A percentile compares a stretch with the other conserved stretches of the same genome.
Evolutionary conservation across 2,329 filamentous ascomycete genomes (phyloP).

Genomic region (Apiospora aurea): DNA sequence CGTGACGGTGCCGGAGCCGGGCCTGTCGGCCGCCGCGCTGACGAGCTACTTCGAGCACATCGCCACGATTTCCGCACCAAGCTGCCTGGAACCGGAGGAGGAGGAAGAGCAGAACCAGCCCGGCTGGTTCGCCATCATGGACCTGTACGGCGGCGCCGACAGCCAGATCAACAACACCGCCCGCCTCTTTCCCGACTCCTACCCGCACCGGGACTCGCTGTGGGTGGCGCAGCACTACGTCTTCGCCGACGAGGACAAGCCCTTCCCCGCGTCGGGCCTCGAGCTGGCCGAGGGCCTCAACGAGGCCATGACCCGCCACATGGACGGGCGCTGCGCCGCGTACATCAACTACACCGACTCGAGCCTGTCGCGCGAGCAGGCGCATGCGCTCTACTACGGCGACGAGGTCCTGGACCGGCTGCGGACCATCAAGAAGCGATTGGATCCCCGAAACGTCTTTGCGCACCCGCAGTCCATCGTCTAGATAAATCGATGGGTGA

Average conservation of each 20-base stretch:
- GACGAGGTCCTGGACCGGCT: slow-evolving; percentile 30
- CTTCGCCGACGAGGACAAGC: slow-evolving; percentile 27
- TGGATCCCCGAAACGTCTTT: slow-evolving; percentile 39
- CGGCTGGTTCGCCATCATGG: slow-evolving; percentile 42
- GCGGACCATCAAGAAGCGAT: slow-evolving; percentile 33
- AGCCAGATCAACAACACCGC: slow-evolving; percentile 38
- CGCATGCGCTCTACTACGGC: slow-evolving; percentile 37
- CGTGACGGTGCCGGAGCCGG: slow-evolving; percentile 39
- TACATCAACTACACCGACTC: slow-evolving; percentile 40
- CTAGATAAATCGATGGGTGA: neutral
- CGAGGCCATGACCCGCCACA: slow-evolving; percentile 31
- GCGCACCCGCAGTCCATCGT: slow-evolving; percentile 38
- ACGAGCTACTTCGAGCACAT: slow-evolving; percentile 37
- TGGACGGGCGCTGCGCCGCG: slow-evolving; percentile 31
- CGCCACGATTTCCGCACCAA: neutral
- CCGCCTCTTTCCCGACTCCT: slow-evolving; percentile 33
- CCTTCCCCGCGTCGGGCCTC: slow-evolving; percentile 34
- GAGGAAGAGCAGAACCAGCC: slow-evolving; percentile 28
- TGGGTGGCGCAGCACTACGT: slow-evolving; percentile 44
- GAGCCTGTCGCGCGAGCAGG: slow-evolving; percentile 33
- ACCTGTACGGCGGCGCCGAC: slow-evolving; percentile 45
- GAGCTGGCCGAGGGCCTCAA: slow-evolving; percentile 35
- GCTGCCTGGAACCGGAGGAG: neutral
- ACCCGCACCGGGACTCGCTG: slow-evolving; percentile 40
- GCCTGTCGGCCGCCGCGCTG: slow-evolving; percentile 34